Base-by-base conservation (phyloP, 768 basidiomycete genomes). In the Kwoniella newhampshirensis region DNA sequence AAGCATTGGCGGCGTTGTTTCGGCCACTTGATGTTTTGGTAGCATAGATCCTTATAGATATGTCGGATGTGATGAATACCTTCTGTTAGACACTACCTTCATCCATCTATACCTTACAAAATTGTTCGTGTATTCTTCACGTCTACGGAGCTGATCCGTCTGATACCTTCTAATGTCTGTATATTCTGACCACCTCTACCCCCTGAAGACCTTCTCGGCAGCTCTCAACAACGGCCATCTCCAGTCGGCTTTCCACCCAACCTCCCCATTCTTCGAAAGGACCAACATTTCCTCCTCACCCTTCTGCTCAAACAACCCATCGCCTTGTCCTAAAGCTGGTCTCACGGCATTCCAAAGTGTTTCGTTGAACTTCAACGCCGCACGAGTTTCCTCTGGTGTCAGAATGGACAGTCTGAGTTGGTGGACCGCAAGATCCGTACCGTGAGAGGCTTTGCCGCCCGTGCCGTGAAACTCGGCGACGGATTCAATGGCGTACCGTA, bases 401-500 rank as follows among this genome's bases (percentile, higher is more conserved):
- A 89, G 70, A n/a, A 65, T 70, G 4, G 84, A 82, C 0, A 80
- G 58, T 4, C 84, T 80, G 15, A 88, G 76, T 1, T 84, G 80
- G 84, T 87, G 89, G 15, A 88, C 49, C 25, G 77, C 57, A 5
- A 84, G 79, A 63, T 89, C 88, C 7, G 82, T 82, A 4, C 78
- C 86, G 63, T 89, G 88, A 0, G 86, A 87, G 5, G 88, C 84
- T 51, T 84, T 83, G 0, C 85, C 86, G 66, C 80, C 74, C 1
- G 81, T 78, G 7, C 84, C 81, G 43, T 78, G 63, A 49, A 84
- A 81, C 67, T 85, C 83, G 0, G 87, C 86, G 0, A 84, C 82
- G 85, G 86, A 88, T 28, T 82, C 78, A 50, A 89, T 85, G 62
- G 81, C 78, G 67, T 89, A 89, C 54, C 87, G 80, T 54, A 86